These are phyloP conservation scores for Leccinum truebloodii DNA, from an alignment of 768 basidiomycete genomes.

Conservation along the genomic window DNA sequence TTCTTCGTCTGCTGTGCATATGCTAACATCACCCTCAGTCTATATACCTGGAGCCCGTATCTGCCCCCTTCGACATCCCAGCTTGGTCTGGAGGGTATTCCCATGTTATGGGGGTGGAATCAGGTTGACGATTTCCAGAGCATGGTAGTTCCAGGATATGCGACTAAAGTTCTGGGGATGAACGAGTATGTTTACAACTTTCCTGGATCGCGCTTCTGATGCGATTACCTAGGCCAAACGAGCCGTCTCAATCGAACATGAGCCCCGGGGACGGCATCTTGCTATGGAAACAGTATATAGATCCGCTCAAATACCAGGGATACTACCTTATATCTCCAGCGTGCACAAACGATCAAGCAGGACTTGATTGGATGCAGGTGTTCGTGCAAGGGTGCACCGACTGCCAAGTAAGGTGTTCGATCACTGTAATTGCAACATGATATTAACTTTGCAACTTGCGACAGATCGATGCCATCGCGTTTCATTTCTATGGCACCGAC, in stretches of 20 bases:
- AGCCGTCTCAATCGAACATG: conserved; percentile 65
- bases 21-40: conserved; percentile 23
- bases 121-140: conserved; percentile 50
- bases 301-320: conserved; percentile 59
- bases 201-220: conserved; percentile 7
- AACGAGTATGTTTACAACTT: conserved; percentile 65
- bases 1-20: background rate
- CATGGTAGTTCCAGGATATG: conserved; percentile 51
- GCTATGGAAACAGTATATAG: conserved; percentile 66
- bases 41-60: conserved; percentile 72
- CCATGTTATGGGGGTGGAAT: conserved; percentile 74
- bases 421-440: background rate
- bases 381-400: conserved; percentile 56
- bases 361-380: conserved; percentile 63
- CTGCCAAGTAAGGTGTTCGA: conserved; percentile 48
- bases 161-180: conserved; percentile 58
- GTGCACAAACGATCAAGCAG: conserved; percentile 61
- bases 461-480: conserved; percentile 59
- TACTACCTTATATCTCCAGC: conserved; percentile 69
- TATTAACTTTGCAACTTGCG: conserved; percentile 3
- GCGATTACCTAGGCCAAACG: conserved; percentile 58
- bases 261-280: conserved; percentile 48
- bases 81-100: conserved; percentile 54
- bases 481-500: conserved; percentile 72
- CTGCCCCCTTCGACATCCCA: conserved; percentile 41